Percentiles rank a stretch among this genome's conserved stretches.
These are phyloP conservation scores for Tremella fuciformis DNA, from an alignment of 768 basidiomycete genomes.

Conservation along the genomic window DNA sequence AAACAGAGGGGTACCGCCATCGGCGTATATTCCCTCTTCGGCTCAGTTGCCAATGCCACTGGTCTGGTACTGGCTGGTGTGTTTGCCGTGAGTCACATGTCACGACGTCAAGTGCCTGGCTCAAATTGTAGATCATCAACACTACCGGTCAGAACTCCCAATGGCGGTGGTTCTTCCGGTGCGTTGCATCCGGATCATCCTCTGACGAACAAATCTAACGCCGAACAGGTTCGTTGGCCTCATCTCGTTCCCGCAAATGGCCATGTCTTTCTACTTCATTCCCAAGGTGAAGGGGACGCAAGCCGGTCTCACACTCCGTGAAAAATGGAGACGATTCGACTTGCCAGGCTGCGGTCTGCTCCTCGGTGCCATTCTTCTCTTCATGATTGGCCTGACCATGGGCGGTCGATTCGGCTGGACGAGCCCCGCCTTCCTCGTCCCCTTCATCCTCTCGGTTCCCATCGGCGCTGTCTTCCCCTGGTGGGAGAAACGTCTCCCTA, in stretches of 20 bases:
- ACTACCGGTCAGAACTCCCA: constrained; percentile 20
- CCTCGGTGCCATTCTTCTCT: constrained; percentile 32
- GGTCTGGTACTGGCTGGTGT: constrained; percentile 33
- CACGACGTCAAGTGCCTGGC: not conserved
- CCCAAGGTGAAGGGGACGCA: constrained; percentile 1
- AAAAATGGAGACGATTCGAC: constrained; percentile 27
- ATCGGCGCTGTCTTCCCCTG: constrained; percentile 35
- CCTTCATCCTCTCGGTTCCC: constrained; percentile 32
- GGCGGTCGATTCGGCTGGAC: constrained; percentile 41
- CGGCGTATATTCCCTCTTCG: constrained; percentile 23
- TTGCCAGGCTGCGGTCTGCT: constrained; percentile 11
- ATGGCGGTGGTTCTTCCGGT: constrained; percentile 46
- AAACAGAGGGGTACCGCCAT: constrained; percentile 26
- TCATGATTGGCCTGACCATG: constrained; percentile 43
- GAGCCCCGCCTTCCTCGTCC: constrained; percentile 30
- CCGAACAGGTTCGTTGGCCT: constrained; percentile 14
- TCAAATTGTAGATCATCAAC: constrained; percentile 17
- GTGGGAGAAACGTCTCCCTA: constrained; percentile 24
- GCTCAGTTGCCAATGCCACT: constrained; percentile 22
- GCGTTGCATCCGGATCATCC: not conserved
- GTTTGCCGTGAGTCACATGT: constrained; percentile 1
- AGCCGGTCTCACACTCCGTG: not conserved
- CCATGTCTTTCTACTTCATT: not conserved
- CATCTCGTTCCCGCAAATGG: constrained; percentile 21
- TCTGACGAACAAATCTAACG: not conserved